phyloP scores from a whole-genome alignment of 257 asterid species.

The Solanum habrochaites region DNA sequence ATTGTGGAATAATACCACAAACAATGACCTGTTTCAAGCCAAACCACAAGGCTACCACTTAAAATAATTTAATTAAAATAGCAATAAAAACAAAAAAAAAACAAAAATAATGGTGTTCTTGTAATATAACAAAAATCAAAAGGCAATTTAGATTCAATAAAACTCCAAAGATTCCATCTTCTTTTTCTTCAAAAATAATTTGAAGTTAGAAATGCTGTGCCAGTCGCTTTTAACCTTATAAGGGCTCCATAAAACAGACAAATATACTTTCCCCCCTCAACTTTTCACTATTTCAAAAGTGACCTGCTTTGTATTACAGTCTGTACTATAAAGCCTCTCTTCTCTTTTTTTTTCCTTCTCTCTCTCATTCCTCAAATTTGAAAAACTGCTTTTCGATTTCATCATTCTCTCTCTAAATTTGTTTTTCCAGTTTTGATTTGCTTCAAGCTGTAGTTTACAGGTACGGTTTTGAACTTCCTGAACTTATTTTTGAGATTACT shows the following conservation, averaged over 20 bases:
- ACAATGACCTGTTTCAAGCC: not conserved
- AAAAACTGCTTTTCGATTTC: not conserved
- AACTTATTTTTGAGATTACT: not conserved
- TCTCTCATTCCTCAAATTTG: conserved; percentile 2
- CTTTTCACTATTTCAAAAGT: not conserved
- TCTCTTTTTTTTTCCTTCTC: not conserved
- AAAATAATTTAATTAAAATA: not conserved
- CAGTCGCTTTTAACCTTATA: not conserved
- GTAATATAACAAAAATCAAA: conserved; percentile 11
- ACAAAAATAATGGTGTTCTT: conserved; percentile 15
- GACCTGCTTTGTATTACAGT: not conserved
- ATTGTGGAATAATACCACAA: conserved; percentile 10
- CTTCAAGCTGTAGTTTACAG: not conserved
- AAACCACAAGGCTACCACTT: not conserved
- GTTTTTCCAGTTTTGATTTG: not conserved
- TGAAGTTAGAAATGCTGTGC: not conserved
- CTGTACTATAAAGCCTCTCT: not conserved
- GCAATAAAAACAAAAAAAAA: not conserved
- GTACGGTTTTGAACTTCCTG: not conserved
- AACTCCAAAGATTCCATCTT: conserved; percentile 25
- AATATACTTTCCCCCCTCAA: conserved; percentile 1
- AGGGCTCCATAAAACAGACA: conserved; percentile 17
- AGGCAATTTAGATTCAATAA: not conserved
- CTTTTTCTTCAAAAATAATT: not conserved
- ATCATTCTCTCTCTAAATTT: not conserved